A percentile compares a stretch with the other conserved stretches of the same genome.
Evolutionary conservation across 257 asterid genomes (phyloP).

Genomic region (Avicennia marina): DNA sequence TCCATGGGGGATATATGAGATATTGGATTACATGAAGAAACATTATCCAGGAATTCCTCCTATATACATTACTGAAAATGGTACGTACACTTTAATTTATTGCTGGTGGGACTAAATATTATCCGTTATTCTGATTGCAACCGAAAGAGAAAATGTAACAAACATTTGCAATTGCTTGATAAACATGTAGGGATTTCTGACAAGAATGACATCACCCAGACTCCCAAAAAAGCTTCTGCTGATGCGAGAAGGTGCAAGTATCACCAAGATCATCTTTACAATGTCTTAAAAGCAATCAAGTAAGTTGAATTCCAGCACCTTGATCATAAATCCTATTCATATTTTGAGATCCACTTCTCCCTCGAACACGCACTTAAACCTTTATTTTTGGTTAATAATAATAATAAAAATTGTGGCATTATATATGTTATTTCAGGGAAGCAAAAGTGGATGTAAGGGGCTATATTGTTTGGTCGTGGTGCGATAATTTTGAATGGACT

Average conservation of each 20-base stretch:
- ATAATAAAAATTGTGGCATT: background rate
- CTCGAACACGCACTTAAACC: too few species aligned
- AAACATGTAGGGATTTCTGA: background rate
- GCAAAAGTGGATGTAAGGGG: conserved; percentile 21
- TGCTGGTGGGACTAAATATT: too few species aligned
- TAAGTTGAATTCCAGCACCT: background rate
- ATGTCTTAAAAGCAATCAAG: conserved; percentile 16
- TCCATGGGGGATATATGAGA: conserved; percentile 9
- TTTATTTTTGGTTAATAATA: too few species aligned
- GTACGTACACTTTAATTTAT: background rate
- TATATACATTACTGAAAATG: conserved; percentile 23
- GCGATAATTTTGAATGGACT: conserved; percentile 40
- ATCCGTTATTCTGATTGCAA: background rate
- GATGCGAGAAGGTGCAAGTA: conserved; percentile 6
- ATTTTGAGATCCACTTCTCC: too few species aligned
- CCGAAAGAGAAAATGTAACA: background rate
- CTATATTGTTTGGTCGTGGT: conserved; percentile 31
- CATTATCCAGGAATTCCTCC: conserved; percentile 4
- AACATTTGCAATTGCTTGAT: too few species aligned
- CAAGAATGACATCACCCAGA: background rate
- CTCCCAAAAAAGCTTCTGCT: conserved; percentile 11
- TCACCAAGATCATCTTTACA: conserved; percentile 21
- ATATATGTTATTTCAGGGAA: background rate
- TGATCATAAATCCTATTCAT: too few species aligned
- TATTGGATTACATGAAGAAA: background rate